phyloP scores from a whole-genome alignment of 257 asterid genomes.

The Solanum sitiens region DNA sequence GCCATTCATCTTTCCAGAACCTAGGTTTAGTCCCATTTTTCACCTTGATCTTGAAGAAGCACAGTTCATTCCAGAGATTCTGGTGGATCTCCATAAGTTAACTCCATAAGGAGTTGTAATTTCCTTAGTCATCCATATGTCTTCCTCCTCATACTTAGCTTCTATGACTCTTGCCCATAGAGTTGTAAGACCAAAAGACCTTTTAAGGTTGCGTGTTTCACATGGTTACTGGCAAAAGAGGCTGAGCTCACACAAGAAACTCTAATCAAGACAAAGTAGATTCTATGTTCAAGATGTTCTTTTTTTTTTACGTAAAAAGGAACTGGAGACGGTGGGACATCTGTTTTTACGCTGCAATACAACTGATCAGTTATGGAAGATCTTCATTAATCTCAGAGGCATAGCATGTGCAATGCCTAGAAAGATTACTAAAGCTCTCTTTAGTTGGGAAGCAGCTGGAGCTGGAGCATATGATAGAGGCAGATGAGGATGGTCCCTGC shows the following conservation, averaged over 20 bases:
- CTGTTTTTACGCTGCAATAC: not conserved
- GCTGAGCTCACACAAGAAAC: not conserved
- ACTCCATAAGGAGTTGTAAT: too few relatives aligned
- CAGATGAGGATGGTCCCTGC: not conserved
- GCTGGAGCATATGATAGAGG: not conserved
- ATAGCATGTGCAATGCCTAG: not conserved
- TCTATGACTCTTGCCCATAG: too few relatives aligned
- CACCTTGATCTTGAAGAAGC: too few relatives aligned
- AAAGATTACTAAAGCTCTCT: not conserved
- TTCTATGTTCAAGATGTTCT: not conserved
- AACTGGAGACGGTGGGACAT: not conserved
- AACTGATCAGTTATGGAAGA: not conserved
- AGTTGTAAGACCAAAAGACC: not conserved
- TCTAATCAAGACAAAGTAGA: not conserved
- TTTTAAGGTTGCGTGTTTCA: not conserved
- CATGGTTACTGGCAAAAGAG: not conserved
- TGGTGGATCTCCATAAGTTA: too few relatives aligned
- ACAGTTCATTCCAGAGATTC: too few relatives aligned
- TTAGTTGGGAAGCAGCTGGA: not conserved
- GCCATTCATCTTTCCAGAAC: too few relatives aligned
- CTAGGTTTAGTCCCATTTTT: too few relatives aligned
- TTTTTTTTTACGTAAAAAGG: not conserved
- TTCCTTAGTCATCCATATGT: too few relatives aligned
- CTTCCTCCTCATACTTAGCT: too few relatives aligned
- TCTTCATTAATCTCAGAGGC: not conserved